A percentile compares a stretch with the other conserved stretches of the same genome.
Evolutionary conservation across 1,284 basidiomycete genomes (phyloP).

Genomic region (Peniophora sp.): DNA sequence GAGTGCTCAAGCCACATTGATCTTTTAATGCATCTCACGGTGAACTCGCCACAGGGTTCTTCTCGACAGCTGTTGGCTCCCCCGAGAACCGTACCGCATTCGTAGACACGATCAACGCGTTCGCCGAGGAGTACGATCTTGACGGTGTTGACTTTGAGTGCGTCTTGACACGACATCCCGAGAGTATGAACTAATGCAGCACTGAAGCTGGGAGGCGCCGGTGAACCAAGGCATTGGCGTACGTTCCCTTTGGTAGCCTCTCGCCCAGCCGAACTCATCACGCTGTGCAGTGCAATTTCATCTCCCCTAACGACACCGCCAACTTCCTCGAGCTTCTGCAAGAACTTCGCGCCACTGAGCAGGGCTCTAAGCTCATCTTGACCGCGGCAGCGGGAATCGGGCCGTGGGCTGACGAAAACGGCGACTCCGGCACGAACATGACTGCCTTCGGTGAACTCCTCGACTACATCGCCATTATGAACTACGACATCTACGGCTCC

Average conservation of each 20-base stretch:
- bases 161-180: neutral
- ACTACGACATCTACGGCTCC: conserved; percentile 72
- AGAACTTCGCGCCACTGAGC: conserved; percentile 48
- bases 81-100: conserved; percentile 51
- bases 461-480: conserved; percentile 79
- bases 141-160: conserved; percentile 74
- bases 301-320: conserved; percentile 53
- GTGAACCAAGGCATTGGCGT: conserved; percentile 44
- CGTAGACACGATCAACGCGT: conserved; percentile 45
- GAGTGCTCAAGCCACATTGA: no score
- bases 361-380: conserved; percentile 49
- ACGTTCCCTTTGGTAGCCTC: no score
- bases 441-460: conserved; percentile 58
- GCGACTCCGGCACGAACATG: conserved; percentile 53
- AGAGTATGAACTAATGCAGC: neutral
- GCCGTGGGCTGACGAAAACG: conserved; percentile 54
- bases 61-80: conserved; percentile 56
- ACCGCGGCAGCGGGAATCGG: conserved; percentile 61
- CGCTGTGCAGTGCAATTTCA: conserved; percentile 42
- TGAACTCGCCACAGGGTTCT: no score
- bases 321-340: conserved; percentile 68
- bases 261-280: no score
- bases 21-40: no score
- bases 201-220: conserved; percentile 81
- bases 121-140: conserved; percentile 51